These are phyloP conservation scores for Candida dubliniensis DNA, from an alignment of 1,139 yeast species.

Conservation along the genomic window DNA sequence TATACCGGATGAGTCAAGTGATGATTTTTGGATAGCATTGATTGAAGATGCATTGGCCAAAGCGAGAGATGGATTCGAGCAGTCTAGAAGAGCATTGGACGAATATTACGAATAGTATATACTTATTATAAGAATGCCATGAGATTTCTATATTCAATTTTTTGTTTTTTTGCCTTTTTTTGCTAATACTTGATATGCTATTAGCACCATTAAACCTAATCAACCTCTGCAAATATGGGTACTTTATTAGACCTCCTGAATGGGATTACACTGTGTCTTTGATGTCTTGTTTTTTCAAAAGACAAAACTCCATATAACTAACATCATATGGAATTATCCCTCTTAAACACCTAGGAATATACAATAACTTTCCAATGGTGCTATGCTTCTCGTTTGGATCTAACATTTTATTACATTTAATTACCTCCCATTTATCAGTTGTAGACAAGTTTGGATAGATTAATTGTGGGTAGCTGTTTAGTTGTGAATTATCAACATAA, in stretches of 20 bases:
- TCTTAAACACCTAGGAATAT: slow-evolving; percentile 39
- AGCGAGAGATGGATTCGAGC: slow-evolving; percentile 57
- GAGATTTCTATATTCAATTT: not conserved
- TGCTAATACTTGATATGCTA: not conserved
- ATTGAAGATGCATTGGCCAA: slow-evolving; percentile 56
- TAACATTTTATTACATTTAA: slow-evolving; percentile 45
- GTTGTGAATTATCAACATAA: slow-evolving; percentile 54
- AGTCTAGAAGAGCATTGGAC: slow-evolving; percentile 57
- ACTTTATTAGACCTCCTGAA: not conserved
- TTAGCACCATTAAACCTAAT: not conserved
- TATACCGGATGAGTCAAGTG: slow-evolving; percentile 22
- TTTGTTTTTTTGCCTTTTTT: not conserved
- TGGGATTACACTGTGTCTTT: not conserved
- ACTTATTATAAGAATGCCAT: not conserved
- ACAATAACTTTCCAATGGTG: slow-evolving; percentile 49
- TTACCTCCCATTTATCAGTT: slow-evolving; percentile 38
- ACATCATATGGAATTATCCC: slow-evolving; percentile 27
- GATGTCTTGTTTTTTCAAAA: slow-evolving; percentile 20
- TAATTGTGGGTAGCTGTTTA: slow-evolving; percentile 12
- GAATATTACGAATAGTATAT: slow-evolving; percentile 45
- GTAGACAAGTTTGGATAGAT: slow-evolving; percentile 12
- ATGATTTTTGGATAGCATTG: slow-evolving; percentile 50
- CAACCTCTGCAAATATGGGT: not conserved
- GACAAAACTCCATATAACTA: slow-evolving; percentile 47
- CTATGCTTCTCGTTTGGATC: slow-evolving; percentile 44